Conservation (phyloP, 1,284 basidiomycete genomes). For the Sporisorium exsertum region DNA sequence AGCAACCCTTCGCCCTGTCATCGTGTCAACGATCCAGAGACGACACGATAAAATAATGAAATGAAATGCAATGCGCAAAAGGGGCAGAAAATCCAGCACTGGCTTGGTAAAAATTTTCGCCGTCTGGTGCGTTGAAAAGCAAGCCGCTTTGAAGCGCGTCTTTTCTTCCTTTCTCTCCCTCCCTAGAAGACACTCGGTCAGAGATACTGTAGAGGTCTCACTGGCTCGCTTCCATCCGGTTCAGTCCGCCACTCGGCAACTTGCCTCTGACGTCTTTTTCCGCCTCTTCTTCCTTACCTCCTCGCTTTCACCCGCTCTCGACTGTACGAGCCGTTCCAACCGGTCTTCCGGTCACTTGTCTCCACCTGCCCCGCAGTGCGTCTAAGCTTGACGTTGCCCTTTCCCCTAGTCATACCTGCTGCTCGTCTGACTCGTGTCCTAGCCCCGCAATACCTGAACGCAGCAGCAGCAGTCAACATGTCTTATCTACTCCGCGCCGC, state of each 20-base stretch:
- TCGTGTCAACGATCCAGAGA: neutral
- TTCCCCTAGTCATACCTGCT: conserved; percentile 10
- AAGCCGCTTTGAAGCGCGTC: no score
- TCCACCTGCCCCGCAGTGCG: conserved; percentile 2
- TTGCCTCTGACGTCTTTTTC: neutral
- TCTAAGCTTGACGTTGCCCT: no score
- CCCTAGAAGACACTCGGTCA: neutral
- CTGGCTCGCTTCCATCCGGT: conserved; percentile 10
- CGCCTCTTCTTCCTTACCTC: neutral
- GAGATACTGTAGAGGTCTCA: neutral
- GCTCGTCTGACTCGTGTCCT: conserved; percentile 1
- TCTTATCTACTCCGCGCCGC: conserved; percentile 31
- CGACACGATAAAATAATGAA: no score
- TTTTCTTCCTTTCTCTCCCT: neutral
- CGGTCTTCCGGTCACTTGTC: conserved; percentile 4
- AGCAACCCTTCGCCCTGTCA: neutral
- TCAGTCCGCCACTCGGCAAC: conserved; percentile 11
- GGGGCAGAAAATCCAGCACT: no score
- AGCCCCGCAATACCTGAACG: conserved; percentile 11
- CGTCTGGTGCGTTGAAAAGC: neutral
- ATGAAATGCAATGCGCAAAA: no score
- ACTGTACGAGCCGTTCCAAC: no score
- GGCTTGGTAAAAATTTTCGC: conserved; percentile 5
- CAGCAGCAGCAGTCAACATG: neutral
- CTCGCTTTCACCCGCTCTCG: conserved; percentile 4